These are phyloP conservation scores for Neofusicoccum laricinum DNA, from an alignment of 2,329 filamentous ascomycete species.

Conservation along the genomic window DNA sequence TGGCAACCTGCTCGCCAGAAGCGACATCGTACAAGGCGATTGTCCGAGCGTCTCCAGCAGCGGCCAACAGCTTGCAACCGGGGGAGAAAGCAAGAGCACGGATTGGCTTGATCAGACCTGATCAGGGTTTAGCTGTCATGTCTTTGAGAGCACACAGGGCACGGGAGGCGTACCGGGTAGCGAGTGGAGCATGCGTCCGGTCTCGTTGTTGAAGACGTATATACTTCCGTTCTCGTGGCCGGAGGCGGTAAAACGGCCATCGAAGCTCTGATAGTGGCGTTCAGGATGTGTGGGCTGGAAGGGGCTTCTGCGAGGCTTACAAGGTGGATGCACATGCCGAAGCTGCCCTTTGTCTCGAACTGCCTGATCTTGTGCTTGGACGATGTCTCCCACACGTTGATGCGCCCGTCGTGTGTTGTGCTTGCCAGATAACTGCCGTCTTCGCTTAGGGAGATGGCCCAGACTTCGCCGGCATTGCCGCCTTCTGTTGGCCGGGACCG, in stretches of 20 bases:
- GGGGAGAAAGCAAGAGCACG: slow-evolving; percentile 86
- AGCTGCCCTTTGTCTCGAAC: slow-evolving; percentile 90
- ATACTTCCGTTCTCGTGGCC: slow-evolving; percentile 90
- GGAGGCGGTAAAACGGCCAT: slow-evolving; percentile 83
- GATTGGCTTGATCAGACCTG: slow-evolving; percentile 82
- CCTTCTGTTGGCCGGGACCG: slow-evolving; percentile 34
- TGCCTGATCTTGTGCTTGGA: slow-evolving; percentile 65
- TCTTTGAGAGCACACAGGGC: not conserved
- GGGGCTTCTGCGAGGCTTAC: slow-evolving; percentile 36
- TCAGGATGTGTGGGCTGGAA: not conserved
- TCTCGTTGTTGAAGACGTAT: slow-evolving; percentile 94
- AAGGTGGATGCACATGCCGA: slow-evolving; percentile 84
- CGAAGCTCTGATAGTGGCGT: slow-evolving; percentile 49
- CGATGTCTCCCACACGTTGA: slow-evolving; percentile 78
- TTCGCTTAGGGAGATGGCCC: slow-evolving; percentile 82
- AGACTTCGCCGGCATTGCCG: slow-evolving; percentile 69
- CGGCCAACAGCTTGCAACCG: slow-evolving; percentile 77
- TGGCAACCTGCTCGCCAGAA: slow-evolving; percentile 89
- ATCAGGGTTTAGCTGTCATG: not conserved
- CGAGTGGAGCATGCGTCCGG: slow-evolving; percentile 79
- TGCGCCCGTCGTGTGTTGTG: slow-evolving; percentile 80
- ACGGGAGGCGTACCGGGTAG: slow-evolving; percentile 41
- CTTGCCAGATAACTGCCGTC: slow-evolving; percentile 83
- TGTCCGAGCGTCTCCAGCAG: slow-evolving; percentile 81
- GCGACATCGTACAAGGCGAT: slow-evolving; percentile 91